A percentile compares a stretch with the other conserved stretches of the same genome.
These are phyloP conservation scores for Medicago arabica DNA, from an alignment of 306 rosid species.

Conservation along the genomic window DNA sequence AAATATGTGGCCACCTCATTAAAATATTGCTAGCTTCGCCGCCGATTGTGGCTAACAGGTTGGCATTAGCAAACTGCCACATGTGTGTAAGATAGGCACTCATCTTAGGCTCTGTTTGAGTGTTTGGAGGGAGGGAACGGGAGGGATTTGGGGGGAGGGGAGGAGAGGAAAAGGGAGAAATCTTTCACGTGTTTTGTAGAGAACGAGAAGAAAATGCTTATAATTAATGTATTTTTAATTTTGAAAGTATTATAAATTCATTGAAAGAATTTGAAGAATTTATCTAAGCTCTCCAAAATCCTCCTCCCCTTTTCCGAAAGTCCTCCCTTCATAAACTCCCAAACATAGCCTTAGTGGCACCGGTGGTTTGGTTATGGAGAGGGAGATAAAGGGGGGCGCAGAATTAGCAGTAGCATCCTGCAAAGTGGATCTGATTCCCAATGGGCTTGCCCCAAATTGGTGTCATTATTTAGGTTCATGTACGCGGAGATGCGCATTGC, in stretches of 20 bases:
- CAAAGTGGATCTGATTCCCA: constrained; percentile 1
- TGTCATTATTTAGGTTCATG: background rate
- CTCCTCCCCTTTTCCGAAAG: background rate
- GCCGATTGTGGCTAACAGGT: background rate
- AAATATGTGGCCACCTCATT: too few species aligned
- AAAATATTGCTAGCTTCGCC: too few species aligned
- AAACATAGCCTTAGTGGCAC: background rate
- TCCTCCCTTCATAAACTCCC: background rate
- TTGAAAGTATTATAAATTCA: background rate
- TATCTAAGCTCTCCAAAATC: background rate
- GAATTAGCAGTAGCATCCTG: background rate
- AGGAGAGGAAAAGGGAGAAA: background rate
- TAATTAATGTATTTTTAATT: too few species aligned
- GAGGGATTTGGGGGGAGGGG: background rate
- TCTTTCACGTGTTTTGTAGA: background rate
- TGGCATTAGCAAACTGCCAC: background rate
- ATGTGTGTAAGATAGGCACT: background rate
- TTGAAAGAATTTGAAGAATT: background rate
- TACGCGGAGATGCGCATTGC: background rate
- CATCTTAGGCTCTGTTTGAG: background rate
- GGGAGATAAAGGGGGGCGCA: background rate
- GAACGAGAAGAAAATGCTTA: background rate
- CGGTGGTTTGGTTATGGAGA: background rate
- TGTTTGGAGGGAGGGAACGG: background rate
- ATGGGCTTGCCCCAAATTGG: background rate